Evolutionary conservation across 164 flowering plant genomes (phyloP).

Genomic region (Umbellularia californica): DNA sequence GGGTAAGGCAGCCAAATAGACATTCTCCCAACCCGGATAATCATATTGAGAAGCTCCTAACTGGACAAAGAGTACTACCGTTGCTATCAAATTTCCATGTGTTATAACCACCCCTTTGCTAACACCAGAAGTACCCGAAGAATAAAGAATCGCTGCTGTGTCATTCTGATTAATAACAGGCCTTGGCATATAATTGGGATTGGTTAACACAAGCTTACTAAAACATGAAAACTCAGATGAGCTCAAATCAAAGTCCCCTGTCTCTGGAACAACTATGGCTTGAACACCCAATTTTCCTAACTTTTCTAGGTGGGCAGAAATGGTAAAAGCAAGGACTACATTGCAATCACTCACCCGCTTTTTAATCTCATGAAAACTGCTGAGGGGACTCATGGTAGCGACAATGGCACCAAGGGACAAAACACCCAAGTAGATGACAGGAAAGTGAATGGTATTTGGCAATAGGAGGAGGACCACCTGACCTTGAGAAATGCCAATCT

Average conservation of each 20-base stretch:
- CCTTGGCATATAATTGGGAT: conserved; percentile 16
- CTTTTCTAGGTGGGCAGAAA: conserved; percentile 16
- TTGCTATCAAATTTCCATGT: conserved; percentile 68
- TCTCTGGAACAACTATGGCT: conserved; percentile 42
- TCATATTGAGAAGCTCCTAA: conserved; percentile 64
- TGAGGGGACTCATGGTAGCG: conserved; percentile 62
- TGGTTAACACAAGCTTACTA: conserved; percentile 28
- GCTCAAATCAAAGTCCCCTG: neutral
- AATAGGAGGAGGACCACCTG: conserved; percentile 59
- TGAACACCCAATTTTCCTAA: conserved; percentile 31
- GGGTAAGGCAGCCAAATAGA: conserved; percentile 56
- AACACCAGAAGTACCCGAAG: conserved; percentile 79
- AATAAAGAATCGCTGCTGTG: conserved; percentile 63
- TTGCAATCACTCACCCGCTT: conserved; percentile 35
- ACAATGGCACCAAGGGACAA: conserved; percentile 59
- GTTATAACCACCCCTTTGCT: conserved; percentile 70
- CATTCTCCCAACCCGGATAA: conserved; percentile 29
- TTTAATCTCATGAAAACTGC: conserved; percentile 42
- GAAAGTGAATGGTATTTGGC: conserved; percentile 61
- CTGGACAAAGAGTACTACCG: conserved; percentile 57
- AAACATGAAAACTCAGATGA: conserved; percentile 15
- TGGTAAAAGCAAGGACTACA: conserved; percentile 35
- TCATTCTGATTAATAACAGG: conserved; percentile 56
- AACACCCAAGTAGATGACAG: conserved; percentile 54
- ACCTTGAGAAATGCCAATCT: conserved; percentile 48